Base-by-base conservation (phyloP, 495 filamentous ascomycete species). In the Letharia columbiana region DNA sequence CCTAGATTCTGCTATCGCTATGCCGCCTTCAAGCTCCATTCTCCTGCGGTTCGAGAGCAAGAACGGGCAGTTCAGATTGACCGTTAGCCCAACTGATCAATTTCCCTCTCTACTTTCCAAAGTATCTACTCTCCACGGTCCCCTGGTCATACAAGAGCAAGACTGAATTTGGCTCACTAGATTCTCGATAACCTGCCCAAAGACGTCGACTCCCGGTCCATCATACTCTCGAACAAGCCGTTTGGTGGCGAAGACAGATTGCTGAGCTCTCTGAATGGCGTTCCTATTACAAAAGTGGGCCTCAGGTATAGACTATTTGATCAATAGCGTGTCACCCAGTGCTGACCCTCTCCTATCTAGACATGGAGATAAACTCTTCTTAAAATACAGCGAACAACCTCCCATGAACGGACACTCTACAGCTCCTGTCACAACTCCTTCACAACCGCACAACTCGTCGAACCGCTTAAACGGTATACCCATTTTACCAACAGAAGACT, bases 281-380 rank as follows among this genome's bases (percentile, higher is more conserved):
- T 89, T 70, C 81, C 86, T 64, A 80, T 97, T 69, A 77, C 84
- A 41, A 81, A 85, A 72, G 86, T 92, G 64, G 89, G 88, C 50
- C 76, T 96, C 49, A 86, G 79, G 91, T 90, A 78, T 73, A 80
- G 71, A 18, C 4, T 40, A 33, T 28, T 11, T 45, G 4, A 52
- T 9, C 12, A 62, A 61, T 31, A 37, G 23, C 3, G 23, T 60
- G n/a, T 60, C 18, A 56, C 59, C 0, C 45, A 65, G 64, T 40
- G 68, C 28, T 64, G 52, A 67, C 56, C 60, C 71, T 57, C 68
- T 63, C 69, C 58, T 61, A 28, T 39, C 63, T 63, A 97, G 91
- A 61, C 90, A 99, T 75, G 94, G 94, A 49, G 92, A 96, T 70
- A 84, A 95, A 68, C 83, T 99, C 40, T 99, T 88, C 75, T 73